Evolutionary conservation across 1,139 yeast species (phyloP).

Genomic region (Blastobotrys capitulatus): DNA sequence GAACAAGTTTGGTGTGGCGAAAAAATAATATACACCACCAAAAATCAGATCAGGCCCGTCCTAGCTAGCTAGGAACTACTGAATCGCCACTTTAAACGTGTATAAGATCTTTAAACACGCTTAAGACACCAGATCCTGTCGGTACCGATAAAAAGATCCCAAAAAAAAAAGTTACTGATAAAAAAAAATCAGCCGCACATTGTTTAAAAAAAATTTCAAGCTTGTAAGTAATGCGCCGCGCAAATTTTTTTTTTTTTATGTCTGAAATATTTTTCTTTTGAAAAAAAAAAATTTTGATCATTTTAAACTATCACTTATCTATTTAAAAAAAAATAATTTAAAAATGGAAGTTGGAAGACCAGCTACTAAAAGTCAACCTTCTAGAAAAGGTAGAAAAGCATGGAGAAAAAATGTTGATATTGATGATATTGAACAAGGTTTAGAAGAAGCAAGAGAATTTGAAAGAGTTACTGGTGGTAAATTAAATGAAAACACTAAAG

Average conservation of each 20-base stretch:
- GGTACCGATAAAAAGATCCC: too few relatives aligned
- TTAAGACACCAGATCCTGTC: too few relatives aligned
- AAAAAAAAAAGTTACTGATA: too few relatives aligned
- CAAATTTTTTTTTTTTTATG: background rate
- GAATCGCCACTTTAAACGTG: background rate
- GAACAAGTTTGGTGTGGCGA: too few relatives aligned
- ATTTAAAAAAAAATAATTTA: background rate
- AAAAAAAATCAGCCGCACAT: background rate
- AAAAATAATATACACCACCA: too few relatives aligned
- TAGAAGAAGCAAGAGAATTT: conserved; percentile 65
- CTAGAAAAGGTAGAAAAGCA: conserved; percentile 88
- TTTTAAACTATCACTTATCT: background rate
- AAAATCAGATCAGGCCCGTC: too few relatives aligned
- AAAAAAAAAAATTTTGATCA: background rate
- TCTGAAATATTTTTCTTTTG: background rate
- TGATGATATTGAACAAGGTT: conserved; percentile 64
- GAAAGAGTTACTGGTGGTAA: conserved; percentile 40
- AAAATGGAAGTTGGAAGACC: conserved; percentile 31
- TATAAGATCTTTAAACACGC: too few relatives aligned
- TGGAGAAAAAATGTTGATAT: conserved; percentile 96
- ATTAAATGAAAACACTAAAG: conserved; percentile 11
- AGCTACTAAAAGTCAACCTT: conserved; percentile 46
- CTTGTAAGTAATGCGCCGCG: background rate
- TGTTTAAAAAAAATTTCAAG: background rate
- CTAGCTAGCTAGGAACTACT: too few relatives aligned